Conservation (phyloP, 148 eudicot genomes). For the Fagopyrum homotropicum region DNA sequence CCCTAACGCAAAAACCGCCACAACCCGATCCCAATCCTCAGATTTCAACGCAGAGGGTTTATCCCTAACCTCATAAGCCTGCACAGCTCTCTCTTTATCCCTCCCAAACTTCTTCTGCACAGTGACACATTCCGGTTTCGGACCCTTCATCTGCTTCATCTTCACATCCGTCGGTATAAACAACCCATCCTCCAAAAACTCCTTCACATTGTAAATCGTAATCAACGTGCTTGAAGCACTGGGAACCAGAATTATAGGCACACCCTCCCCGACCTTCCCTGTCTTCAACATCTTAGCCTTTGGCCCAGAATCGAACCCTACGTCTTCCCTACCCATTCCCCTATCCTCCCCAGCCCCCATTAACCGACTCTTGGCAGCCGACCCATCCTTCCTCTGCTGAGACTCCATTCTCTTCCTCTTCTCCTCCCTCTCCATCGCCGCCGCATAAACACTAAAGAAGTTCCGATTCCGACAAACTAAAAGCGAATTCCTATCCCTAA, state of each 20-base stretch:
- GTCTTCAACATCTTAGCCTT: slow-evolving; percentile 58
- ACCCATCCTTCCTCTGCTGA: slow-evolving; percentile 72
- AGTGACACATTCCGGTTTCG: slow-evolving; percentile 87
- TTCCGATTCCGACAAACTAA: slow-evolving; percentile 53
- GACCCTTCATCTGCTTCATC: slow-evolving; percentile 80
- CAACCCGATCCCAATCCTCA: slow-evolving; percentile 97
- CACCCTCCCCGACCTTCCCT: slow-evolving; percentile 83
- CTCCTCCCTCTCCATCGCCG: slow-evolving; percentile 67
- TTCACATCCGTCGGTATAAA: slow-evolving; percentile 76
- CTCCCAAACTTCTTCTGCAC: slow-evolving; percentile 97
- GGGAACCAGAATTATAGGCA: slow-evolving; percentile 87
- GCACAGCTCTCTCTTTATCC: slow-evolving; percentile 65
- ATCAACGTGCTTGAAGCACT: slow-evolving; percentile 83
- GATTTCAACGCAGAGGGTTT: slow-evolving; percentile 78
- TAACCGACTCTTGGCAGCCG: slow-evolving; percentile 49
- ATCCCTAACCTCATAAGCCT: slow-evolving; percentile 94
- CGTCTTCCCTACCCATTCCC: slow-evolving; percentile 28
- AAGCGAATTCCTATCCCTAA: slow-evolving; percentile 57
- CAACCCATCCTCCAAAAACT: slow-evolving; percentile 92
- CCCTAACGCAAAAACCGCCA: slow-evolving; percentile 84
- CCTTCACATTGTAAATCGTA: slow-evolving; percentile 92
- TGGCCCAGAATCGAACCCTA: slow-evolving; percentile 34
- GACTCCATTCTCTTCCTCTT: slow-evolving; percentile 59
- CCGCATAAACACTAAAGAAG: slow-evolving; percentile 44
- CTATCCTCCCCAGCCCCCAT: slow-evolving; percentile 39